Evolutionary conservation across 805 yeast species (phyloP), one percentile per base, ranked within the genome.

Genomic region (Dipodascus geniculatus): DNA sequence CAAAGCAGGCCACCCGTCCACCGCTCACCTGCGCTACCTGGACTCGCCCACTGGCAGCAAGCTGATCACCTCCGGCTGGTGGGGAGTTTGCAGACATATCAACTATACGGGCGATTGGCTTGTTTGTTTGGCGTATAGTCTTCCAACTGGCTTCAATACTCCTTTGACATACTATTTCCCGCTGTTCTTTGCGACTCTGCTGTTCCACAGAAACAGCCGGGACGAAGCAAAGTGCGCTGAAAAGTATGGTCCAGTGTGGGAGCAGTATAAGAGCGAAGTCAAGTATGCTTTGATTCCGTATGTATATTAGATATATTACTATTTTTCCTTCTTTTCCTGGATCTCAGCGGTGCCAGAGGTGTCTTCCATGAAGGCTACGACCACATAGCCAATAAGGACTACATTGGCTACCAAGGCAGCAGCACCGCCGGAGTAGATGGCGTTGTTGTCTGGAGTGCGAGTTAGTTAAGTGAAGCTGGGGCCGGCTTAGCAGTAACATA

Each of bases 41-140:
- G 71, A 78, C 58, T 84, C 97, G 0, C 72, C 76, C 28, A 79
- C 85, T 16, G 95, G 95, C 0, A 83, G 96, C 23, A 85, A 80
- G 63, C 75, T 93, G 58, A 71, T 93, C 48, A 78, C 82, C 53
- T 93, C 88, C 63, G 96, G 98, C 2, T 93, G 98, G 99, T 93
- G 99, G 99, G 85, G 85, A 1, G 67, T 74, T 19, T 82, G 96
- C 3, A 96, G 95, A 60, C 99, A 93, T 67, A 88, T 87, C 65
- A 93, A 93, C 66, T 93, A 93, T 69, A 77, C 90, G 55, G 99
- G 99, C 48, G 99, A 93, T 71, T 88, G 96, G 90, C 66, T 93
- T 47, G 82, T 89, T 63, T 87, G 96, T 0, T 75, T 86, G 73
- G 81, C 95, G 48, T 91, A 96, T 96, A 88, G 96, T 68, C 73